Evolutionary conservation across 2,329 filamentous ascomycete species (phyloP).

Genomic region (Achaetomium macrosporum): DNA sequence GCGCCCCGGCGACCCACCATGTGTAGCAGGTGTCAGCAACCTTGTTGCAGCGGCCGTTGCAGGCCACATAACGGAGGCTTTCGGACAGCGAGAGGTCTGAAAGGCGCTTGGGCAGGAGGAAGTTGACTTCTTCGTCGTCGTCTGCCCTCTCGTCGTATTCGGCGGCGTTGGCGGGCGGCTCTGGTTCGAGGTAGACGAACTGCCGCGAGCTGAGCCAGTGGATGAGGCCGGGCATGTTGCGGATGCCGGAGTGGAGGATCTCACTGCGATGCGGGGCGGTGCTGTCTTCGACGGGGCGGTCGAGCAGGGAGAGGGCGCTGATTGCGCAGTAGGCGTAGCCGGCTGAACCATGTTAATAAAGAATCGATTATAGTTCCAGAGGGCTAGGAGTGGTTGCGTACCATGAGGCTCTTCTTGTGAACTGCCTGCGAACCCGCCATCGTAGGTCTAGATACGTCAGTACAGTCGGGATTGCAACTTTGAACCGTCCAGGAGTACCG

Average conservation of each 20-base stretch:
- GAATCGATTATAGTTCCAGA: neutral
- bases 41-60: conserved; percentile 90
- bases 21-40: conserved; percentile 90
- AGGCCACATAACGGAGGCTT: conserved; percentile 51
- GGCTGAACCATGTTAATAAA: conserved; percentile 41
- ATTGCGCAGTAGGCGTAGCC: conserved; percentile 90
- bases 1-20: conserved; percentile 78
- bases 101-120: conserved; percentile 29
- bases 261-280: conserved; percentile 25
- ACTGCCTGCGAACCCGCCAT: conserved; percentile 76
- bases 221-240: conserved; percentile 33
- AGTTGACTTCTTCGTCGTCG: conserved; percentile 30
- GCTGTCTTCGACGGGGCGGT: conserved; percentile 45
- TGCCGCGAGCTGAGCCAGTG: conserved; percentile 55
- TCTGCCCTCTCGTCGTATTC: conserved; percentile 40
- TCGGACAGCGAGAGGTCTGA: conserved; percentile 32
- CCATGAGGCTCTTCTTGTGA: conserved; percentile 78
- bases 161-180: conserved; percentile 30
- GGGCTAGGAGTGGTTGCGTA: conserved; percentile 33
- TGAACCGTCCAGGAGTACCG: neutral
- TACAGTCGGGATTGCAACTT: no score
- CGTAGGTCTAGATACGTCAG: conserved; percentile 56
- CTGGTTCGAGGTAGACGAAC: conserved; percentile 48
- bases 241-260: conserved; percentile 36
- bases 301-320: conserved; percentile 69